Base-by-base conservation (phyloP, 805 yeast genomes). In the Suhomyces kilbournensis region DNA sequence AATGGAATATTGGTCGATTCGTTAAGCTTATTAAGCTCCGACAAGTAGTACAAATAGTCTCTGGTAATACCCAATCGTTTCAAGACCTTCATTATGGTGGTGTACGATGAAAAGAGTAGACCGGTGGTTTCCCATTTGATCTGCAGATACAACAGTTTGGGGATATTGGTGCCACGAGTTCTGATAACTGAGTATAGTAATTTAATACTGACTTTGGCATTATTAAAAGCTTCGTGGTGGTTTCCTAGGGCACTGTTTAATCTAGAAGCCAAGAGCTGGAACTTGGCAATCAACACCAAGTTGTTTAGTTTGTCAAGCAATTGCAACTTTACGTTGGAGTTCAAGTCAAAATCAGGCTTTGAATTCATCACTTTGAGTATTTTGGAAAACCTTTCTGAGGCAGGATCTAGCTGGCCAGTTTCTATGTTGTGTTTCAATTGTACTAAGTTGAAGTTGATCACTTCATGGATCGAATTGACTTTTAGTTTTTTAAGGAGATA, bases 1-100 rank as follows among this genome's bases (percentile, higher is more conserved):
- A 67, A 39, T 0, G 75, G 70, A 4, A 62, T 58, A 14, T 62
- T 66, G 7, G 58, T 56, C 1, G 67, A 58, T 3, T 65, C 59
- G 15, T 76, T 61, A 10, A 81, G 60, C 34, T 68, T 71, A 5
- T 68, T 65, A 35, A 81, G 70, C 57, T 87, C 92, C 5, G 70
- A 70, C 3, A 76, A 56, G 64, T 78, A 86, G 60, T 75, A 83
- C 2, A 77, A 75, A 46, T 84, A 76, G 51, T 86, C 90, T 55
- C 81, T 81, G 0, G 83, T 69, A 2, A 84, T 60, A 0, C 92
- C 91, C 38, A 82, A 61, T 35, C 74, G 77, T 14, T 74, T 66
- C 49, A 76, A 71, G 0, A 71, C 59, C 3, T 70, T 63, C 20
- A 83, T 66, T 23, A 82, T 65, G 2, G 52, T 50, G 6, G 67